These are phyloP conservation scores for Pseudocercospora fuligena DNA, from an alignment of 2,329 filamentous ascomycete species.

Conservation along the genomic window DNA sequence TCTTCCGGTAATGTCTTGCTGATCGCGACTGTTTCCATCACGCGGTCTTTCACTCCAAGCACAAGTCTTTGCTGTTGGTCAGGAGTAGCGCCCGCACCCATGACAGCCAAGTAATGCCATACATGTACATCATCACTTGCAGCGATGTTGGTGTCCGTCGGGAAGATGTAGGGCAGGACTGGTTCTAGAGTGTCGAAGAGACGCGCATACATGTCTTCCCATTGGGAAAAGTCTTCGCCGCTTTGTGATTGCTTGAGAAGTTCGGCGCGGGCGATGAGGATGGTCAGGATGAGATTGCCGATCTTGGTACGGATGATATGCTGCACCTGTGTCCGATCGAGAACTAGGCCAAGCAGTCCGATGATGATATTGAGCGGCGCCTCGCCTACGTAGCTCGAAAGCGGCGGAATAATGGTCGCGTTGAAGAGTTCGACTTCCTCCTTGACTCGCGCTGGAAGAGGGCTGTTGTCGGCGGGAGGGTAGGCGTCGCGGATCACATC, in stretches of 20 bases:
- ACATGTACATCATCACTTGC: conserved; percentile 83
- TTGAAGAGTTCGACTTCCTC: conserved; percentile 94
- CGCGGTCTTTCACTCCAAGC: conserved; percentile 93
- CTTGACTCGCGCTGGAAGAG: conserved; percentile 75
- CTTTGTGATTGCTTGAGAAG: conserved; percentile 77
- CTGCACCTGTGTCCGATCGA: conserved; percentile 80
- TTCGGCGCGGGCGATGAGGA: conserved; percentile 92
- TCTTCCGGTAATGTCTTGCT: conserved; percentile 88
- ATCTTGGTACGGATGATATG: conserved; percentile 85
- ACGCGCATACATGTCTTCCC: conserved; percentile 79
- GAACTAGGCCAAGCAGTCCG: conserved; percentile 83
- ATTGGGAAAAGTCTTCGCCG: conserved; percentile 75
- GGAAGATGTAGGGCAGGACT: conserved; percentile 83
- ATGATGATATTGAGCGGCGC: conserved; percentile 89
- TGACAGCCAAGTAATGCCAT: conserved; percentile 95
- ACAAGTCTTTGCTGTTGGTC: conserved; percentile 96
- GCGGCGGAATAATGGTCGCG: conserved; percentile 82
- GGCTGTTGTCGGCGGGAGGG: conserved; percentile 69
- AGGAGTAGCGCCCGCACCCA: conserved; percentile 89
- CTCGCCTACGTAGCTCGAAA: conserved; percentile 89
- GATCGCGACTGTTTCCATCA: conserved; percentile 90
- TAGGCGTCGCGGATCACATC: conserved; percentile 86
- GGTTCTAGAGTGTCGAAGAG: conserved; percentile 89
- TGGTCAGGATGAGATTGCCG: conserved; percentile 86
- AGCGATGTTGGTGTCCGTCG: conserved; percentile 78